Evolutionary conservation across 495 filamentous ascomycete genomes (phyloP), one percentile per base, ranked within the genome.

Genomic region (Talaromyces adpressus): DNA sequence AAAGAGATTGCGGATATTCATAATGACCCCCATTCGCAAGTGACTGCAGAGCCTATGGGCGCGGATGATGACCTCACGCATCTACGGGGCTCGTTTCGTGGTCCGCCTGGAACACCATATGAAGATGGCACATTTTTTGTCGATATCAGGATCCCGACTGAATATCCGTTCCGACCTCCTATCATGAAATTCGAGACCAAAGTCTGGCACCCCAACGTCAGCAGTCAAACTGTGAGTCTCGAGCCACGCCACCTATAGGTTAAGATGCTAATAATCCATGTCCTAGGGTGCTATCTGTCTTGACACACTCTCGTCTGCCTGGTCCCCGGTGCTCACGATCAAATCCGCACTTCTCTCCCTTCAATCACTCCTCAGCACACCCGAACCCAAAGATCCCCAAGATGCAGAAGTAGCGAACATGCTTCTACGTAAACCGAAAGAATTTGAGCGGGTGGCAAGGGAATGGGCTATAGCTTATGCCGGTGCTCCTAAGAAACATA

Each of bases 191-290:
- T 98, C 66, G 84, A 89, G 66, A 98, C 95, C 68, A 95, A 89
- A 74, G 88, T 98, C 63, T 98, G 95, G 95, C 94, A 98, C 76
- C 94, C 94, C 36, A 98, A 98, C 75, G 85, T 98, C 76, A 92
- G 88, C 82, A 93, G 89, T 69, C 91, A 96, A 73, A 98, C 94
- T 57, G 93, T 97, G 76, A 71, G 88, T 82, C 23, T 6, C 32
- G 14, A 36, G 22, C 14, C 9, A 52, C n/a, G 8, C 3, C 6
- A 8, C 11, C 12, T 23, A 6, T 49, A 51, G 20, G 4, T 1
- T 0, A 64, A 8, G 57, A 25, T 60, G 53, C 29, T 59, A 57
- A 67, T 45, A 23, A 29, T 56, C 12, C 8, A 14, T 56, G 18
- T 62, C 3, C 18, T 58, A 97, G 93, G 94, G 94, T 18, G 95